Conservation (phyloP, 129 eudicot genomes). For the Logfia minima region DNA sequence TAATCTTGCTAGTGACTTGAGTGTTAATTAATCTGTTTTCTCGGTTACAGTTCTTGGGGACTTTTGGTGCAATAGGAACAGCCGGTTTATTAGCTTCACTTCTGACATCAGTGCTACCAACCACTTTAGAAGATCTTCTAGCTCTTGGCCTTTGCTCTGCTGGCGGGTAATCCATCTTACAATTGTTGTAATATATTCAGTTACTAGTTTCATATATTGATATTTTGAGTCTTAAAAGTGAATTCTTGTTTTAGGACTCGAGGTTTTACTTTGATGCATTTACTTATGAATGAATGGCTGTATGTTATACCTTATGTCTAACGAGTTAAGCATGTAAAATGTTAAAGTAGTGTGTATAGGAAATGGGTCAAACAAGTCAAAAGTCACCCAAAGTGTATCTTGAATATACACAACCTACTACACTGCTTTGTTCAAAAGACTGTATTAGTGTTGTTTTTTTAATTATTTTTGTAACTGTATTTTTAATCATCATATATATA, state of each 20-base stretch:
- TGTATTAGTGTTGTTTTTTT: no score
- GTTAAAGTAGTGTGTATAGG: no score
- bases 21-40: constrained; percentile 19
- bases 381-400: no score
- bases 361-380: no score
- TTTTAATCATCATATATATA: no score
- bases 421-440: no score
- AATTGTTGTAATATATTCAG: background rate
- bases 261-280: no score
- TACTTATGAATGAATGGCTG: no score
- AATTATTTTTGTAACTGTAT: no score
- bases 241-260: no score
- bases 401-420: background rate
- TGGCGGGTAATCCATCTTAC: constrained; percentile 71
- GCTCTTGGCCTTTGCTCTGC: constrained; percentile 98
- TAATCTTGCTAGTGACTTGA: background rate
- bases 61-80: constrained; percentile 91
- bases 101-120: constrained; percentile 83
- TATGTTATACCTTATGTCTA: no score
- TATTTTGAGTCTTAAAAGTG: background rate
- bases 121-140: constrained; percentile 94
- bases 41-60: constrained; percentile 68
- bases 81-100: constrained; percentile 97
- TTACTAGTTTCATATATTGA: background rate
- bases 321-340: no score